A percentile compares a stretch with the other conserved stretches of the same genome.
Evolutionary conservation across 225 moss, liverwort and hornwort genomes (phyloP).

Genomic region (Asterella californica): DNA sequence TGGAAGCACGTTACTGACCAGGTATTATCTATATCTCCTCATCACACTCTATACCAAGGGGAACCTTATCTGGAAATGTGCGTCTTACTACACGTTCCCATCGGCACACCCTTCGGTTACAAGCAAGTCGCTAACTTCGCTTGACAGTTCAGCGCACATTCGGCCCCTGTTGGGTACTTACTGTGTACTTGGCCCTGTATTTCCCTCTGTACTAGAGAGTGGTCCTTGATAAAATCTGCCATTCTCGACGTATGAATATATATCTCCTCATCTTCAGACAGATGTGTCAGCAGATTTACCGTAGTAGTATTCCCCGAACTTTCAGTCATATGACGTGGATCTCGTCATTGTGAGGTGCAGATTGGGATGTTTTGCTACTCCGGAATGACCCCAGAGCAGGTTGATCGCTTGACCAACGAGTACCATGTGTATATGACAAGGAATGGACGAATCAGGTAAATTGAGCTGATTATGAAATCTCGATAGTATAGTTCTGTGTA

Average conservation of each 20-base stretch:
- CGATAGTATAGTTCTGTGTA: not conserved
- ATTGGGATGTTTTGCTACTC: slow-evolving; percentile 70
- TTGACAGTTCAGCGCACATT: no score
- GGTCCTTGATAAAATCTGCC: no score
- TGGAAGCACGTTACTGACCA: slow-evolving; percentile 67
- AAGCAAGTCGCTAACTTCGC: no score
- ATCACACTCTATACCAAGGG: no score
- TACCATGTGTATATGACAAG: slow-evolving; percentile 57
- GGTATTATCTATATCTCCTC: slow-evolving; percentile 22
- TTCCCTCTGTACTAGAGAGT: no score
- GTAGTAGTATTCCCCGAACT: not conserved
- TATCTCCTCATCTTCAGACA: no score
- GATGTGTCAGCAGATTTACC: not conserved
- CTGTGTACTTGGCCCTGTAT: no score
- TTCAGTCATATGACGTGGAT: not conserved
- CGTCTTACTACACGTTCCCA: no score
- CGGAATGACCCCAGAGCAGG: slow-evolving; percentile 54
- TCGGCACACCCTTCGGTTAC: no score
- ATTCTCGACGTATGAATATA: no score
- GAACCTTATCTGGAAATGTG: no score
- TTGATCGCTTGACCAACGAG: slow-evolving; percentile 50
- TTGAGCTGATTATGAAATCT: not conserved
- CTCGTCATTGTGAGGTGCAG: slow-evolving; percentile 17
- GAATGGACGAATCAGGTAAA: slow-evolving; percentile 63
- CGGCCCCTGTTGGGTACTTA: no score